Evolutionary conservation across 75 land plant genomes (phyloP), one percentile per base, ranked within the genome.

Genomic region (Adiantum capillusveneris): DNA sequence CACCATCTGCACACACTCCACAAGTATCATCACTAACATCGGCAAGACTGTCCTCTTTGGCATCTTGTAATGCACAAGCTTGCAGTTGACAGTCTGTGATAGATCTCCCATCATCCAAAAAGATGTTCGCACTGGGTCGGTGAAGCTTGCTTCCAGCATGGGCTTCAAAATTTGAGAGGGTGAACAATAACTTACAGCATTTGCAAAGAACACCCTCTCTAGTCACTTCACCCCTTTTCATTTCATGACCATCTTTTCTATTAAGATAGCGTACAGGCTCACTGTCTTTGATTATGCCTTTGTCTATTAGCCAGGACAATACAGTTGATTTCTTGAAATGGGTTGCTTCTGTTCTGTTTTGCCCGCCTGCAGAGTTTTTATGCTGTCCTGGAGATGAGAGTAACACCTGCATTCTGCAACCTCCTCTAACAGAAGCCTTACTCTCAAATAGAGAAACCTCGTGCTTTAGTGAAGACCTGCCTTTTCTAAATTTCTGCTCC

Each of bases 41-140:
- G 1, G 11, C 9, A 0, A 18, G 30, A 18, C 29, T 27, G 34
- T 63, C 60, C 49, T 70, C 76, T 29, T 53, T 39, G 22, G 28
- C 9, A 11, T 20, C 16, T 6, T 55, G 25, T 29, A 44, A 25
- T 0, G 22, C 14, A 44, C n/a, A 45, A 34, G 39, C 56, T 65
- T 80, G 73, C 53, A 69, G 43, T 48, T 81, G 84, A 57, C 89
- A 88, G 11, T 88, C 82, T 34, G 81, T 29, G 25, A 93, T 63
- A 46, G 89, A 84, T 65, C 80, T 88, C 13, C 94, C 98, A 76
- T 88, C 76, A 57, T 76, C 71, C 68, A 88, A 63, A 50, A 72
- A 66, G 11, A 85, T 70, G 54, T 79, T 76, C 9, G 80, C 73
- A 51, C 80, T 50, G 24, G 84, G 75, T 0, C 68, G 54, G 36